Evolutionary conservation across 1,284 basidiomycete species (phyloP), one percentile per base, ranked within the genome.

Genomic region (Moniliophthora roreri): DNA sequence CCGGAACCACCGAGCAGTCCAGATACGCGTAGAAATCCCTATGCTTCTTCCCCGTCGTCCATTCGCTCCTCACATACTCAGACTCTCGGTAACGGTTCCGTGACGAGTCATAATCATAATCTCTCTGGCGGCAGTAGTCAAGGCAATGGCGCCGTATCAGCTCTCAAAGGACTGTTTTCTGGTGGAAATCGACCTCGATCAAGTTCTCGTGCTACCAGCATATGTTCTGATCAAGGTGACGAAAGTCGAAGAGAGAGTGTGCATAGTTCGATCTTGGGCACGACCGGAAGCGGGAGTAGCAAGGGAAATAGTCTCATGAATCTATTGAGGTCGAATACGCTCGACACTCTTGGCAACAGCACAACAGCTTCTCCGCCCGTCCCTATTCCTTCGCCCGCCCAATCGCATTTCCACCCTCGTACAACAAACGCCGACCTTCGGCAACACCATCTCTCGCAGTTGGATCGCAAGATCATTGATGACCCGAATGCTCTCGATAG

Each of bases 121-220:
- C 28, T 32, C 28, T 32, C 28, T 32, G 28, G 28, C 28, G 28
- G 28, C 28, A 32, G 28, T 32, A 32, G 28, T 32, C 28, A 32
- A 32, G 48, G 42, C 8, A 28, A 13, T 41, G 62, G 66, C 51
- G 63, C 74, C 9, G 73, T 79, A 8, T 75, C 80, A 7, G 72
- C 80, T 1, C 65, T 86, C 48, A 87, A 84, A 60, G 78, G 82
- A 6, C 66, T 88, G 9, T 86, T 89, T 58, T 68, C 51, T 15
- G 39, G 35, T 21, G 50, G 48, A 32, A 42, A 50, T 44, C 78
- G 84, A 2, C 76, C 84, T 11, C 79, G 84, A n/a, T 86, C 87
- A 5, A 70, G 73, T 3, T 82, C 82, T 26, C 72, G 76, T 35
- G 71, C 76, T n/a, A 71, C 80, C 10, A 80, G 78, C 2, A 66